Percentiles rank a stretch among this genome's conserved stretches.
Evolutionary conservation across 78 protist genomes (phyloP).

Genomic region (Ministeria vibrans): DNA sequence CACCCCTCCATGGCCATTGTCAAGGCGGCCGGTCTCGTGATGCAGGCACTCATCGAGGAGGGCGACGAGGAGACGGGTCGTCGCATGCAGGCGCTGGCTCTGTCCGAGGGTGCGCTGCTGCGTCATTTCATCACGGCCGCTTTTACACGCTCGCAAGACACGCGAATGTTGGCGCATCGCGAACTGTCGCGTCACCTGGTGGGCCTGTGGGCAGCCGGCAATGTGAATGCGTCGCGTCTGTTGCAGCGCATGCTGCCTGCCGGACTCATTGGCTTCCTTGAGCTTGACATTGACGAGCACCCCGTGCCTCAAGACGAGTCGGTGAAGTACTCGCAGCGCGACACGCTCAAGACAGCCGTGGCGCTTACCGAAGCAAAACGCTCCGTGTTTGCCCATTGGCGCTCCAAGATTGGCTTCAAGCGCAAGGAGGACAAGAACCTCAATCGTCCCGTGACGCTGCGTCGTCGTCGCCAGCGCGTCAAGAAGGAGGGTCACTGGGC

Average conservation of each 20-base stretch:
- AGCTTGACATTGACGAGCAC: constrained; percentile 31
- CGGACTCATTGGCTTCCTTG: constrained; percentile 50
- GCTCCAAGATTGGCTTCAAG: constrained; percentile 13
- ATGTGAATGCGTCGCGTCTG: constrained; percentile 27
- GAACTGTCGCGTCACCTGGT: constrained; percentile 37
- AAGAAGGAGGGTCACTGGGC: constrained; percentile 50
- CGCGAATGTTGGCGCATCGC: neutral
- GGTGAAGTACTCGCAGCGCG: neutral
- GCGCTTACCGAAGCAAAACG: neutral
- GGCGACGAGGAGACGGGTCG: constrained; percentile 6
- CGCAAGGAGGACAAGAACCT: neutral
- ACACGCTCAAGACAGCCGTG: neutral
- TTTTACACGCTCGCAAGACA: constrained; percentile 22
- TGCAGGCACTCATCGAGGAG: constrained; percentile 66
- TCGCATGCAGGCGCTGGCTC: constrained; percentile 46
- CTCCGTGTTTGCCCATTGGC: constrained; percentile 25
- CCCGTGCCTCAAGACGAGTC: constrained; percentile 37
- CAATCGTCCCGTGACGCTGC: neutral
- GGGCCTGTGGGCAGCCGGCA: constrained; percentile 52
- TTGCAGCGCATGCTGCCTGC: constrained; percentile 42
- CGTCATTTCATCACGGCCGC: constrained; percentile 46
- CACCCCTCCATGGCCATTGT: constrained; percentile 67
- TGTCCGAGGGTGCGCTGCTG: constrained; percentile 61
- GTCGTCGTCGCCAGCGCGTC: constrained; percentile 26
- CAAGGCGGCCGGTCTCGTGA: constrained; percentile 69